Conservation (phyloP, 2,329 filamentous ascomycete species). For the Lasiodiplodia gonubiensis region DNA sequence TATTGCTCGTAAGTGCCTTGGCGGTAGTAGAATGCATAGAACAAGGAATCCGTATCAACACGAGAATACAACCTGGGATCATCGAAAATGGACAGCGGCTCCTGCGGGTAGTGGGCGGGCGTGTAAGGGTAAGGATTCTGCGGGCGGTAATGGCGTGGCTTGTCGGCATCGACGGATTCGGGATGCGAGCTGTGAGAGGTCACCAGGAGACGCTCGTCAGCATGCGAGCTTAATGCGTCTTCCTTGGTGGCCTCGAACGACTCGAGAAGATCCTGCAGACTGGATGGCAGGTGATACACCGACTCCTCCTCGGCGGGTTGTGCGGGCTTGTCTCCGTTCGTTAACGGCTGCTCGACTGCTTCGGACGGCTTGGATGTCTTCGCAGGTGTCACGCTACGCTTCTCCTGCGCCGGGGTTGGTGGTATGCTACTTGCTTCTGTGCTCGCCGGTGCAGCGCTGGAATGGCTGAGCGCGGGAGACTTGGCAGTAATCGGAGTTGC, state of each 20-base stretch:
- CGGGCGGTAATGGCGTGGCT: conserved; percentile 82
- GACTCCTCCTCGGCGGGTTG: conserved; percentile 71
- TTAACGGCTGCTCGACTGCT: conserved; percentile 42
- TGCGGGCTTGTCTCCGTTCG: conserved; percentile 61
- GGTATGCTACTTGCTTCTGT: conserved; percentile 50
- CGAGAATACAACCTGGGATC: conserved; percentile 85
- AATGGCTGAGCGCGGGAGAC: conserved; percentile 57
- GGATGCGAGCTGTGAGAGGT: conserved; percentile 76
- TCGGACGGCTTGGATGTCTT: conserved; percentile 35
- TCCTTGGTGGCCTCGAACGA: conserved; percentile 86
- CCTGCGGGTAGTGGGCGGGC: conserved; percentile 85
- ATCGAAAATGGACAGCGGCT: conserved; percentile 89
- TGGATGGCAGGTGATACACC: conserved; percentile 89
- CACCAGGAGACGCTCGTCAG: conserved; percentile 75
- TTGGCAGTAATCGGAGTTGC: conserved; percentile 51
- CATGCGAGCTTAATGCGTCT: conserved; percentile 65
- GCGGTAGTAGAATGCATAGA: conserved; percentile 99
- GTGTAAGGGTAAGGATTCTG: conserved; percentile 77
- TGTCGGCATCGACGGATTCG: conserved; percentile 78
- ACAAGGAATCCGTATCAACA: conserved; percentile 94
- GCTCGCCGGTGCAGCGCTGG: conserved; percentile 50
- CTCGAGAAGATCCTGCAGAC: conserved; percentile 86
- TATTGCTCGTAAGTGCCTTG: conserved; percentile 96
- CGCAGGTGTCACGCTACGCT: conserved; percentile 48
- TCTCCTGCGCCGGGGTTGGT: conserved; percentile 53